Evolutionary conservation across 2,329 filamentous ascomycete genomes (phyloP), one percentile per base, ranked within the genome.

Genomic region (Sporothrix globosa): DNA sequence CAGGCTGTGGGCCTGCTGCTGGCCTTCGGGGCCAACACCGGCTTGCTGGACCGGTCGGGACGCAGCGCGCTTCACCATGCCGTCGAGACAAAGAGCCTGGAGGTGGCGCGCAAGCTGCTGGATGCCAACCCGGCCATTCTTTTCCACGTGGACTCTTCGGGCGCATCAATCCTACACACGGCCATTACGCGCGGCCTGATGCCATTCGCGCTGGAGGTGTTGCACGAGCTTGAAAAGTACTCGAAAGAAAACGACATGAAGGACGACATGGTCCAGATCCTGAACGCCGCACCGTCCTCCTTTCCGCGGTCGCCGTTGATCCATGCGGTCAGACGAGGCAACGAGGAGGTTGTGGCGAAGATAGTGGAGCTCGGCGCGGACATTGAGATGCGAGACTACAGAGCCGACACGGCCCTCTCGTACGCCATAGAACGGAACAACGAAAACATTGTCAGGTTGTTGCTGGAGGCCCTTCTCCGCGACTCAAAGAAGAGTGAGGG

Each of bases 21-120:
- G 24, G 46, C 63, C 4, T 50, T 52, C 21, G 63, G 63, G 19
- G 63, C 63, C 27, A 53, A 34, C 46, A 66, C 63, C 14, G 63
- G 53, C 27, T 5, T 21, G 46, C 46, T 66, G 13, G 63, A 66
- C 27, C 46, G 44, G 63, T 52, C 30, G 27, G 52, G 39, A 19
- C 46, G 46, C 19, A 66, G 44, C 46, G 63, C 63, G 21, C 19
- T 66, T 27, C 63, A 66, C 24, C 63, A 52, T 39, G 63, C 63
- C 4, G 63, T 50, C 24, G 63, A 52, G 24, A 34, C 63, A 19
- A 50, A 46, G 14, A 66, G 63, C 27, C 9, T 21, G 19, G 27
- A 46, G 10, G 63, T 30, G 17, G 46, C 44, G 19, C 19, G 34
- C 27, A 52, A 24, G 46, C 63, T 66, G 10, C 46, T 66, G 10